Percentiles rank a stretch among this genome's conserved stretches.
Conservation (phyloP, 768 basidiomycete genomes). For the Leucosporidium creatinivorum region DNA sequence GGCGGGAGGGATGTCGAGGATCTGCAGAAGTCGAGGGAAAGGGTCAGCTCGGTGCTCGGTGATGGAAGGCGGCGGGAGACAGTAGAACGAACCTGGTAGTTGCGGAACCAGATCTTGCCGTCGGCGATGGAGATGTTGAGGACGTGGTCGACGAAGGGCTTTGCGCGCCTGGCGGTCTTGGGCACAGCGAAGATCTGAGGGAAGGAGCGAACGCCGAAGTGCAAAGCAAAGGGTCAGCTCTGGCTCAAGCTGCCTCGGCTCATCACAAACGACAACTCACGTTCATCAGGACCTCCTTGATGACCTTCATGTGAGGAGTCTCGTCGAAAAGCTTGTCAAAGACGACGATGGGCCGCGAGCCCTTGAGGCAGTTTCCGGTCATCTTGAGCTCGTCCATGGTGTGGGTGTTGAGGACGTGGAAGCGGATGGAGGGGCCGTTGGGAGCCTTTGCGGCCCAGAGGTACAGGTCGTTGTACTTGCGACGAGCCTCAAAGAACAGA, state of each 20-base stretch:
- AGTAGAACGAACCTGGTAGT: conserved; percentile 67
- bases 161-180: conserved; percentile 76
- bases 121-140: conserved; percentile 93
- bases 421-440: conserved; percentile 92
- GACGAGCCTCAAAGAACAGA: conserved; percentile 90
- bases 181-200: conserved; percentile 92
- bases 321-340: conserved; percentile 88
- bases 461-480: conserved; percentile 84
- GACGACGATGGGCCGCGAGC: conserved; percentile 80
- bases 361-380: conserved; percentile 98
- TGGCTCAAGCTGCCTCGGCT: neutral
- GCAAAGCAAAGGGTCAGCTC: conserved; percentile 6
- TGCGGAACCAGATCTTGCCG: conserved; percentile 97
- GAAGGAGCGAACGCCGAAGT: neutral
- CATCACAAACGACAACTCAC: conserved; percentile 46
- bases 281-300: conserved; percentile 90
- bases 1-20: conserved; percentile 54
- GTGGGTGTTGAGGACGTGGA: conserved; percentile 97
- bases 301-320: conserved; percentile 72
- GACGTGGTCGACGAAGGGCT: conserved; percentile 97
- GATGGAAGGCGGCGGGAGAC: neutral
- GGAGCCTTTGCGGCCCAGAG: conserved; percentile 95
- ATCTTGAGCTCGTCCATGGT: conserved; percentile 99
- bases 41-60: neutral
- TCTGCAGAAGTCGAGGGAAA: conserved; percentile 47